Percentiles rank a stretch among this genome's conserved stretches.
phyloP scores from a whole-genome alignment of 192 early-diverging fungal species.

The Entrophospora sp. region DNA sequence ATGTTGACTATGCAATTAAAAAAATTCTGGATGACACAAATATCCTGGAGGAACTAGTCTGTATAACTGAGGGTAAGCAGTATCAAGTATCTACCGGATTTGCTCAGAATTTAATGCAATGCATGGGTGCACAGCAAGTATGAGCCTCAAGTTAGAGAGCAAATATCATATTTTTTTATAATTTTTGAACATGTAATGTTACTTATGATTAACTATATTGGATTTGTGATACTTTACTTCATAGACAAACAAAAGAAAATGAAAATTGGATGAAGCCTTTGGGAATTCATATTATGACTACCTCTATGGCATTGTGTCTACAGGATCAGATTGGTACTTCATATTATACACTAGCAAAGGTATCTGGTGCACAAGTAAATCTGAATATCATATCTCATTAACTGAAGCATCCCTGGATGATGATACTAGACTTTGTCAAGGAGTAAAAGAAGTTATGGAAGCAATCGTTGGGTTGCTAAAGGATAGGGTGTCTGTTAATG shows the following conservation, averaged over 20 bases:
- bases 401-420: neutral
- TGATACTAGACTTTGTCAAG: no score
- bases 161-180: no score
- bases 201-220: no score
- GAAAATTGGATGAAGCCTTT: neutral
- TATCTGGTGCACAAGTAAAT: neutral
- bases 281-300: neutral
- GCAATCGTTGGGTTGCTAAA: no score
- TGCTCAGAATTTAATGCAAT: neutral
- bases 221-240: no score
- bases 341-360: neutral
- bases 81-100: neutral
- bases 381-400: neutral
- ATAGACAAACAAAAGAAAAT: constrained; percentile 1
- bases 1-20: neutral
- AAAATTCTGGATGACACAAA: neutral
- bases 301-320: neutral
- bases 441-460: no score
- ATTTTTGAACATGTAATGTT: no score
- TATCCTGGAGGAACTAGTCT: neutral
- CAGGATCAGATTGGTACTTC: neutral
- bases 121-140: neutral
- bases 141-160: no score
- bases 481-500: no score
- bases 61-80: neutral